phyloP scores from a whole-genome alignment of 331 rosid genomes.

The Malus hybrid region DNA sequence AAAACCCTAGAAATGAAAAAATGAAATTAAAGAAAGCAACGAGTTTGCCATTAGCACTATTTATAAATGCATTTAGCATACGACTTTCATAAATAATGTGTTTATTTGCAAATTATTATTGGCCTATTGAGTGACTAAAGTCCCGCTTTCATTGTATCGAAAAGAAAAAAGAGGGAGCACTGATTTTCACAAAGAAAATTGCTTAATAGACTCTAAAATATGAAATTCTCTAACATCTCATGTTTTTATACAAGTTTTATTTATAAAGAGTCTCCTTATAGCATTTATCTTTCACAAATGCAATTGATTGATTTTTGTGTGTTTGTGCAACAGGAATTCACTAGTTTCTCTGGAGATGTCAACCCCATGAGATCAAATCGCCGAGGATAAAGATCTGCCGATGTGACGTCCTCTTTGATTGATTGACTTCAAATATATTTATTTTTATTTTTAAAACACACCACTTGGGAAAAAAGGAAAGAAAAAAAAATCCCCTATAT shows the following conservation, averaged over 20 bases:
- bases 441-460: conserved; percentile 20
- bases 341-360: conserved; percentile 37
- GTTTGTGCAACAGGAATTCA: conserved; percentile 43
- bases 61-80: no score
- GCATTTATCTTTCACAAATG: neutral
- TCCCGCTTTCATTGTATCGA: neutral
- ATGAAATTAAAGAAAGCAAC: neutral
- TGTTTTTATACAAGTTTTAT: no score
- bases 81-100: no score
- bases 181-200: neutral
- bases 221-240: rapidly evolving
- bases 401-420: conserved; percentile 46
- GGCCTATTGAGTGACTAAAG: no score
- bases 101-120: no score
- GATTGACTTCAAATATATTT: conserved; percentile 19
- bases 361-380: conserved; percentile 49
- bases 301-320: neutral
- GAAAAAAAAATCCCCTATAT: no score
- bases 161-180: neutral
- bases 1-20: neutral
- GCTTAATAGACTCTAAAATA: no score
- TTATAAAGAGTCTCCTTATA: no score
- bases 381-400: conserved; percentile 56
- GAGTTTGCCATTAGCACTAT: neutral
- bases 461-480: conserved; percentile 32